phyloP scores from a whole-genome alignment of 1,139 yeast species.

The Debaryomyces sp. region DNA sequence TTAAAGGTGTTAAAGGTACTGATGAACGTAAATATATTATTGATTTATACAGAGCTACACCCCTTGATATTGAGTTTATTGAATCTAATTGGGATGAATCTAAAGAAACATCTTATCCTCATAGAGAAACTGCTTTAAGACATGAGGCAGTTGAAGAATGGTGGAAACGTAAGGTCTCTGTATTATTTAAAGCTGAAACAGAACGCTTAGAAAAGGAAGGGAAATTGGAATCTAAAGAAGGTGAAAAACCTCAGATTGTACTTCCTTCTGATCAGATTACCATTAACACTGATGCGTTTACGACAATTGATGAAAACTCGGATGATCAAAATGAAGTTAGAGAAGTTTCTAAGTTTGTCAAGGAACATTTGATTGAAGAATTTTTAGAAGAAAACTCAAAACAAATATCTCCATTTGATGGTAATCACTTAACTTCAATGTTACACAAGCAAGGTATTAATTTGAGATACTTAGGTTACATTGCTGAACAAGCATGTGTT shows the following conservation, averaged over 20 bases:
- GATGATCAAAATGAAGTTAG: slow-evolving; percentile 65
- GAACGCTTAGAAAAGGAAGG: slow-evolving; percentile 53
- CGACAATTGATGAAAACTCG: slow-evolving; percentile 43
- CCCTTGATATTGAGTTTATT: slow-evolving; percentile 77
- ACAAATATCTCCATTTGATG: slow-evolving; percentile 75
- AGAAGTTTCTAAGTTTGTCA: slow-evolving; percentile 66
- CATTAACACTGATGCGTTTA: slow-evolving; percentile 81
- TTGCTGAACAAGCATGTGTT: slow-evolving; percentile 35
- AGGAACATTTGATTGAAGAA: slow-evolving; percentile 60
- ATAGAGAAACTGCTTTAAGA: slow-evolving; percentile 75
- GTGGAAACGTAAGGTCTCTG: slow-evolving; percentile 75
- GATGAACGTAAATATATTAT: slow-evolving; percentile 85
- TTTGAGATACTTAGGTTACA: slow-evolving; percentile 79
- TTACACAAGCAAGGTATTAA: slow-evolving; percentile 87
- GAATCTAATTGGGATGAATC: slow-evolving; percentile 52
- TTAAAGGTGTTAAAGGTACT: slow-evolving; percentile 84
- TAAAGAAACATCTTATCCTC: slow-evolving; percentile 70
- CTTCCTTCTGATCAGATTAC: slow-evolving; percentile 60
- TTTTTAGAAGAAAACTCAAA: slow-evolving; percentile 60
- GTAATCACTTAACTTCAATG: slow-evolving; percentile 65
- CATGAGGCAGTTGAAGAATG: slow-evolving; percentile 89
- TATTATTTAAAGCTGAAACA: slow-evolving; percentile 52
- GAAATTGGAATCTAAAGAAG: slow-evolving; percentile 31
- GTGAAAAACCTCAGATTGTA: slow-evolving; percentile 52
- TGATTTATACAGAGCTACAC: slow-evolving; percentile 83